Evolutionary conservation across 176 grass and related monocot genomes (phyloP), one percentile per base, ranked within the genome.

Genomic region (Oryza glumipatula): DNA sequence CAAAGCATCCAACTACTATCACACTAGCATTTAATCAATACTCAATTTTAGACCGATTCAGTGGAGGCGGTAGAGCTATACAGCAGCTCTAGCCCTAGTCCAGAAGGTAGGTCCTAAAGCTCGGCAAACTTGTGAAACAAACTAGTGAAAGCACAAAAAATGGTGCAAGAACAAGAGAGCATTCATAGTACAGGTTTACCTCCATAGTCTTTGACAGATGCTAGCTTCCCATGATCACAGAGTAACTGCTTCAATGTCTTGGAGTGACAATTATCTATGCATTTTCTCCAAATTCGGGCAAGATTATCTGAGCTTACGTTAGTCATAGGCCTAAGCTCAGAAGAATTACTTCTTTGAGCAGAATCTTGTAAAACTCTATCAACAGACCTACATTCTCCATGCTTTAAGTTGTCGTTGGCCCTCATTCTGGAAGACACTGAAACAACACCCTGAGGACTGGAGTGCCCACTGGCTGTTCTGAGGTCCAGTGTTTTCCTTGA

Each of bases 251-350:
- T 85, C 74, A 98, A 80, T 63, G 91, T 90, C 72, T 92, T 98
- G 9, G 91, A 98, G 64, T 98, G 96, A 68, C 96, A 98, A 61
- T 89, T 93, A 19, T 94, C 80, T 72, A 98, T 94, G 81, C 93
- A 98, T 47, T 76, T 80, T 73, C 74, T 90, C 96, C 96, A 98
- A 81, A 98, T 94, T 21, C 82, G 83, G 44, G 76, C 82, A 80
- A 99, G 72, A 69, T 91, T 90, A 72, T 94, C 91, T 71, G 82
- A 87, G 67, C 48, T 87, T 82, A 70, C 81, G 75, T 82, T 75
- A 48, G 69, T 78, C 35, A 46, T 80, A 72, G 56, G 22, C 79
- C 71, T 90, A 71, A 56, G 85, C 35, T 85, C 89, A 78, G 83
- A 85, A 45, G 82, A 80, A 84, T 90, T 85, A 87, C 83, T 81